These are phyloP conservation scores for Extremus antarcticus DNA, from an alignment of 495 filamentous ascomycete genomes.

Conservation along the genomic window DNA sequence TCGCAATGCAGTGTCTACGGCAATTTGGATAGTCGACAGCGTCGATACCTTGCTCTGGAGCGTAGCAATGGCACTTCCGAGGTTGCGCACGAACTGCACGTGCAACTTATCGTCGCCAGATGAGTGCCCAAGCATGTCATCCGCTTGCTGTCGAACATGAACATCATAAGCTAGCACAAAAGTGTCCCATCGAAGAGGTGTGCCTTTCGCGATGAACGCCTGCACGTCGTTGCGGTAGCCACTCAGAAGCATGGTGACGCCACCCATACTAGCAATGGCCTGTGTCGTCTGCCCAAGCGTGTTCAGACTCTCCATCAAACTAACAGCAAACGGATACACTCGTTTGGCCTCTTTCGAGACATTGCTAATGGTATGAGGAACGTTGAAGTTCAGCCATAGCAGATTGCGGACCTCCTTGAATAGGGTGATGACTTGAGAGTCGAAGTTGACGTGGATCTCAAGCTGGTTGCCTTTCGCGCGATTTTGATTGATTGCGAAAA, in stretches of 20 bases:
- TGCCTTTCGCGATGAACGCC: slow-evolving; percentile 65
- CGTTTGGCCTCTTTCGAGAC: slow-evolving; percentile 94
- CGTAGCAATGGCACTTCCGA: slow-evolving; percentile 69
- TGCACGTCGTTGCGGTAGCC: slow-evolving; percentile 87
- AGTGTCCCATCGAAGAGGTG: slow-evolving; percentile 88
- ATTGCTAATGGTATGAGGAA: slow-evolving; percentile 87
- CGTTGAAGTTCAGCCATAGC: slow-evolving; percentile 80
- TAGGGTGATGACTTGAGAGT: slow-evolving; percentile 87
- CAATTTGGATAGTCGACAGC: slow-evolving; percentile 66
- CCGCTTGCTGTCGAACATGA: slow-evolving; percentile 59
- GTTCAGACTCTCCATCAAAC: slow-evolving; percentile 91
- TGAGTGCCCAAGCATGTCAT: slow-evolving; percentile 17
- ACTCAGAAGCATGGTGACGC: slow-evolving; percentile 74
- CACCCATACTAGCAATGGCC: slow-evolving; percentile 68
- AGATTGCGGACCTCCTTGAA: slow-evolving; percentile 99
- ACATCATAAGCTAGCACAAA: slow-evolving; percentile 95
- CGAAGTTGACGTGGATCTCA: slow-evolving; percentile 90
- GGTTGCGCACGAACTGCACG: slow-evolving; percentile 90
- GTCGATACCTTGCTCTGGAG: slow-evolving; percentile 77
- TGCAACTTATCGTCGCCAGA: slow-evolving; percentile 75
- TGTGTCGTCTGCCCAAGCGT: slow-evolving; percentile 80
- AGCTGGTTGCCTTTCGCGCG: slow-evolving; percentile 74
- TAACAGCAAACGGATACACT: slow-evolving; percentile 94
- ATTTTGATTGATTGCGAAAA: slow-evolving; percentile 83
- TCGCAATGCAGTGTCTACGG: slow-evolving; percentile 65